These are phyloP conservation scores for Ophiognomonia clavigignenti-juglandacearum DNA, from an alignment of 2,329 filamentous ascomycete genomes.

Conservation along the genomic window DNA sequence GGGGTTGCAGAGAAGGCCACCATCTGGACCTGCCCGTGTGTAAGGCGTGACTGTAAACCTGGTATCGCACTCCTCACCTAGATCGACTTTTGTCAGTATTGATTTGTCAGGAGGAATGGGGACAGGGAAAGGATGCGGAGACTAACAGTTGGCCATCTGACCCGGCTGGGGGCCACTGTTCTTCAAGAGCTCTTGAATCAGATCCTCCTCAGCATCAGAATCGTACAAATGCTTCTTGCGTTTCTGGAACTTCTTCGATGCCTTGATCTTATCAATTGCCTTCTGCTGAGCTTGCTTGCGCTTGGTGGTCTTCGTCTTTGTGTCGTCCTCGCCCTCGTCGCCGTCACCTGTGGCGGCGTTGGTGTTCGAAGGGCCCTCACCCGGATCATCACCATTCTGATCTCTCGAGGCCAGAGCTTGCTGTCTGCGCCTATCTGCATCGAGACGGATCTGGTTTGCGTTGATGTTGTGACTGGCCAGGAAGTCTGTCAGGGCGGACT, in stretches of 20 bases:
- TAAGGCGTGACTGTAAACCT: constrained; percentile 92
- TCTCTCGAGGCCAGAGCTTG: constrained; percentile 23
- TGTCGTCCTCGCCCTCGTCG: constrained; percentile 16
- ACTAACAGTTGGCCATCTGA: constrained; percentile 74
- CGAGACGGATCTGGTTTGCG: constrained; percentile 50
- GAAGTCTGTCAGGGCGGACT: constrained; percentile 51
- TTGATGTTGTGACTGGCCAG: constrained; percentile 67
- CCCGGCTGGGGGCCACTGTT: constrained; percentile 61
- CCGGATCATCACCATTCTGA: constrained; percentile 27
- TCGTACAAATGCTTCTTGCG: constrained; percentile 36
- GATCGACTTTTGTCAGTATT: background rate
- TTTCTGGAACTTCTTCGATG: constrained; percentile 53
- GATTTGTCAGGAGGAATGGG: background rate
- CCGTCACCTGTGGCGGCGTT: constrained; percentile 20
- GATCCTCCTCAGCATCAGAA: constrained; percentile 45
- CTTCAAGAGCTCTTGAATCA: constrained; percentile 44
- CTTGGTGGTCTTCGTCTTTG: constrained; percentile 31
- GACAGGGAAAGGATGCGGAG: background rate
- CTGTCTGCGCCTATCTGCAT: constrained; percentile 43
- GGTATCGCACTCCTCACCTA: constrained; percentile 66
- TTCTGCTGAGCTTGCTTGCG: constrained; percentile 49
- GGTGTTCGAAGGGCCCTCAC: constrained; percentile 15
- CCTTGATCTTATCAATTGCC: constrained; percentile 57
- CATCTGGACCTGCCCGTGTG: constrained; percentile 74
- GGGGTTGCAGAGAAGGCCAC: constrained; percentile 76